Evolutionary conservation across 2,329 filamentous ascomycete species (phyloP).

Genomic region (Monosporascus sp.): DNA sequence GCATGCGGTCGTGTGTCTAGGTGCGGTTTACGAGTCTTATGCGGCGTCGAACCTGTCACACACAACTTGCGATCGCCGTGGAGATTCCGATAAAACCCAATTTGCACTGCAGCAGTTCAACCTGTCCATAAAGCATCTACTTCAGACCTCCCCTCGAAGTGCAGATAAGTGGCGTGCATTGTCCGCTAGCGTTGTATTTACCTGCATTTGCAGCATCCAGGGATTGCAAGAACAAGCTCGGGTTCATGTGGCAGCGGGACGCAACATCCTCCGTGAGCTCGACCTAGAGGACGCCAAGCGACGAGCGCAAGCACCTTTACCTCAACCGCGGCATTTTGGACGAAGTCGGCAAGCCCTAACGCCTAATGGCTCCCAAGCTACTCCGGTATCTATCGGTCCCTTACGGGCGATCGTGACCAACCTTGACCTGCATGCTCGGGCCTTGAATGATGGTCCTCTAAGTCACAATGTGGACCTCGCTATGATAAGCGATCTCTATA

Average conservation of each 20-base stretch:
- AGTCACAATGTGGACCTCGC: neutral
- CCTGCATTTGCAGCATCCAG: slow-evolving; percentile 13
- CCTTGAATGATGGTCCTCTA: slow-evolving; percentile 1
- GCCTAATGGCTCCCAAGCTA: neutral
- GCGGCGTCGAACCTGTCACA: neutral
- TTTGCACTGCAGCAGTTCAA: slow-evolving; percentile 13
- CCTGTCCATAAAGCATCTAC: slow-evolving; percentile 8
- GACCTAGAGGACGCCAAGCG: neutral
- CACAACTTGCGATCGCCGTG: neutral
- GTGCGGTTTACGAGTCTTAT: slow-evolving; percentile 9
- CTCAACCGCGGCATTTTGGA: neutral
- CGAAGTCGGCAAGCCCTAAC: neutral
- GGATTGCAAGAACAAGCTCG: slow-evolving; percentile 7
- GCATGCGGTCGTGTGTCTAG: slow-evolving; percentile 16
- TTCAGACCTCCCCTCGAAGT: neutral
- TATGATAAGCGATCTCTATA: slow-evolving; percentile 1
- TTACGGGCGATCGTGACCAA: slow-evolving; percentile 1
- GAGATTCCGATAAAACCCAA: neutral
- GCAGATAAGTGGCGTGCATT: slow-evolving; percentile 7
- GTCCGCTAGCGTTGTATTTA: slow-evolving; percentile 14
- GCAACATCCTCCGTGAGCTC: slow-evolving; percentile 5
- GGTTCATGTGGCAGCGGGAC: slow-evolving; percentile 6
- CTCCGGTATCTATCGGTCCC: slow-evolving; percentile 1
- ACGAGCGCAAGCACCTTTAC: neutral
- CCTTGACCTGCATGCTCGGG: slow-evolving; percentile 1